Evolutionary conservation across 192 early-diverging fungal species (phyloP), one percentile per base, ranked within the genome.

Genomic region (Coemansia sp.): DNA sequence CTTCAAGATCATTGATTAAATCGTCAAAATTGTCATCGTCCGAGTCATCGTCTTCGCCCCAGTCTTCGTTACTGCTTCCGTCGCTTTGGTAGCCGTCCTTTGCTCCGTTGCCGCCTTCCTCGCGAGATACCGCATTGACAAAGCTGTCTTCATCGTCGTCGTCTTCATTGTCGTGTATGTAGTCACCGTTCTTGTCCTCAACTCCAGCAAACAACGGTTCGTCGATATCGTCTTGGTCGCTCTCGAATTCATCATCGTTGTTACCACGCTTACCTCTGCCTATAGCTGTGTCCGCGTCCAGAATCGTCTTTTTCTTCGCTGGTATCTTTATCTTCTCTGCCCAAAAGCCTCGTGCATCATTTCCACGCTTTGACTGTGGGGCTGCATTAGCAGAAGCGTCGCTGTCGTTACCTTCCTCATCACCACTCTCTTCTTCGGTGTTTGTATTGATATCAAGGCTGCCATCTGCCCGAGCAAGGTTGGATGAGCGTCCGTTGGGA

Each of bases 1-100:
- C 80, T 68, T 86, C 87, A 39, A 88, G 61, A 24, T 83, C 72
- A 62, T 75, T 81, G 20, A 85, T 82, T 55, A 88, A 61, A 57
- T 85, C 86, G 59, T 84, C 84, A 60, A 76, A 75, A 60, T 81
- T 70, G 10, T 69, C 74, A 11, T 81, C 70, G 26, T 81, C 78
- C 6, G 74, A 57, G 9, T 82, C 79, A 23, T 68, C 72, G 60
- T 81, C 74, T 16, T 81, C 78, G 62, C 71, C 78, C 73, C 74
- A 75, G 51, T 84, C 69, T 21, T 81, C 78, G 57, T 41, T 63
- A 6, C 36, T 73, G 8, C 64, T 66, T 21, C 51, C 38, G 59
- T 41, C 78, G 58, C 71, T 73, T 66, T 70, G 71, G 49, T 84
- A 69, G 15, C 77, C 78, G 56, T 41, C 62, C 16, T 35, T 71